Conservation (phyloP, 768 basidiomycete species). For the Rickenella mellea region DNA sequence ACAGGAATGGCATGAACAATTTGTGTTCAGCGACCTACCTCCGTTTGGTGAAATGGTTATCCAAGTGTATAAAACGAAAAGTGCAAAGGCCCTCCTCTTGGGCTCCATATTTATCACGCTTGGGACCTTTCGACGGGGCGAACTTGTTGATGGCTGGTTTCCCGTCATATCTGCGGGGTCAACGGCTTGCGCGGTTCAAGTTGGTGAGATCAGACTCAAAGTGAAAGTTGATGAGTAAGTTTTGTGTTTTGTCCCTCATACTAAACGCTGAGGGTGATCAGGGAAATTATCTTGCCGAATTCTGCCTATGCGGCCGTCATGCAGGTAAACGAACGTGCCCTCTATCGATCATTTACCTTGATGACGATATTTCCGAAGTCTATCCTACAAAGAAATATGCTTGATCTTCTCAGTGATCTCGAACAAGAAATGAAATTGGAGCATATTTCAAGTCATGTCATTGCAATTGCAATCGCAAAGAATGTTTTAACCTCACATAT, state of each 20-base stretch:
- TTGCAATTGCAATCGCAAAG: conserved; percentile 62
- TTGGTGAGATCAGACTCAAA: conserved; percentile 70
- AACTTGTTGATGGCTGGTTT: conserved; percentile 78
- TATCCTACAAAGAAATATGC: neutral
- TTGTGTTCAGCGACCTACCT: conserved; percentile 66
- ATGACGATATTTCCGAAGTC: neutral
- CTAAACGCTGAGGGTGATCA: conserved; percentile 18
- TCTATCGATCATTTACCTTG: neutral
- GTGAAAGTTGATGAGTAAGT: conserved; percentile 67
- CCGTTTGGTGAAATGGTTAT: conserved; percentile 67
- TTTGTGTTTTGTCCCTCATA: neutral
- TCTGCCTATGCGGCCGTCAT: conserved; percentile 52
- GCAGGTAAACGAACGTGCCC: conserved; percentile 27
- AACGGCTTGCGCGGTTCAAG: conserved; percentile 42
- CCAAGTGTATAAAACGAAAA: conserved; percentile 59
- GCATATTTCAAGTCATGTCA: conserved; percentile 47
- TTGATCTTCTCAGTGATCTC: conserved; percentile 64
- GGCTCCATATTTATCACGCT: conserved; percentile 60
- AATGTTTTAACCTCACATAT: conserved; percentile 59
- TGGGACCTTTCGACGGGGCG: conserved; percentile 62
- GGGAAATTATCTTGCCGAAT: conserved; percentile 73
- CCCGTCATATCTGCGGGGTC: conserved; percentile 51
- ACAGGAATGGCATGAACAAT: conserved; percentile 79
- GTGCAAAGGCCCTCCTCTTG: conserved; percentile 40
- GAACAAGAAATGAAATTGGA: conserved; percentile 60